Conservation (phyloP, 495 filamentous ascomycete species). For the Penicillium cosmopolitanum region DNA sequence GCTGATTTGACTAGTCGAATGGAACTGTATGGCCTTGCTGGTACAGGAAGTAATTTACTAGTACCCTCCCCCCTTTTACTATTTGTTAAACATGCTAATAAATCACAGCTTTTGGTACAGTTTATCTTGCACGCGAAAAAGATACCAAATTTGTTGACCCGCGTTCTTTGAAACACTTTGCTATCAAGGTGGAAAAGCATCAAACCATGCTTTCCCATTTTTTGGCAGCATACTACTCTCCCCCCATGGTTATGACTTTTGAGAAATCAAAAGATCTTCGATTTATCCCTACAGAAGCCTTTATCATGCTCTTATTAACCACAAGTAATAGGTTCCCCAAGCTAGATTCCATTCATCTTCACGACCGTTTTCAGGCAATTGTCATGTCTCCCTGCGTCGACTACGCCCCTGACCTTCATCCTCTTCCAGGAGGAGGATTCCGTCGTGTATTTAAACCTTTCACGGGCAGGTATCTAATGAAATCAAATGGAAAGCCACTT, state of each 20-base stretch:
- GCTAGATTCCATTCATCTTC: conserved; percentile 32
- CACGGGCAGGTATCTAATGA: conserved; percentile 20
- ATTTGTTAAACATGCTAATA: conserved; percentile 13
- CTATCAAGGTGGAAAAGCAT: conserved; percentile 28
- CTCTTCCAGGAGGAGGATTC: neutral
- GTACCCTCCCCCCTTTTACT: neutral
- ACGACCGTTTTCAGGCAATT: conserved; percentile 24
- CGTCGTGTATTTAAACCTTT: conserved; percentile 18
- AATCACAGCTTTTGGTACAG: conserved; percentile 26
- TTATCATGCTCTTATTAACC: conserved; percentile 24
- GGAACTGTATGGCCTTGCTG: conserved; percentile 26
- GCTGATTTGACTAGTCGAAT: conserved; percentile 5
- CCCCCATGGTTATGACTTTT: conserved; percentile 11
- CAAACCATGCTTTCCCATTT: conserved; percentile 6
- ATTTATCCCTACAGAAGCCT: conserved; percentile 32
- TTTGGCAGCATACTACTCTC: neutral
- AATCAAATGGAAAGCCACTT: conserved; percentile 11
- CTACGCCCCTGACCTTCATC: conserved; percentile 13
- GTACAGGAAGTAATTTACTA: conserved; percentile 22
- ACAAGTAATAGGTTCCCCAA: conserved; percentile 30
- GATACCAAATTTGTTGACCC: neutral
- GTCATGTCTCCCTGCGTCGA: conserved; percentile 31
- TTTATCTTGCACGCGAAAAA: conserved; percentile 25
- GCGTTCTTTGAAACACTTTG: conserved; percentile 16
- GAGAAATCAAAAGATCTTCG: conserved; percentile 2